Conservation (phyloP, 2,329 filamentous ascomycete genomes). For the Sclerotinia trifoliorum region DNA sequence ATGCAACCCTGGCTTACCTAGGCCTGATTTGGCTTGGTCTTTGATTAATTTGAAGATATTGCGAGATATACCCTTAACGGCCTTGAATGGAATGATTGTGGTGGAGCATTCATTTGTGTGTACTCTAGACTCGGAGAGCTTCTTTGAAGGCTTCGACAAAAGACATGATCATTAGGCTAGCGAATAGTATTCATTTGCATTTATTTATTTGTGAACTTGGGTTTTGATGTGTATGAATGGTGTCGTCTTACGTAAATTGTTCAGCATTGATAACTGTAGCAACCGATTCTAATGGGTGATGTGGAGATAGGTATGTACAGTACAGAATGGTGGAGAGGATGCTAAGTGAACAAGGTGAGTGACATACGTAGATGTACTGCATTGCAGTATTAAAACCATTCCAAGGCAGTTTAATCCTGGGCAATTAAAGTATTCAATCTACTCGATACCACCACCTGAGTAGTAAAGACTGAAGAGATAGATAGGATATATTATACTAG, state of each 20-base stretch:
- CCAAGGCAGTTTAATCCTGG: too few species aligned
- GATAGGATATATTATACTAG: too few species aligned
- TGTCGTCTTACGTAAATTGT: background rate
- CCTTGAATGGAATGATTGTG: constrained; percentile 14
- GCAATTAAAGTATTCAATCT: too few species aligned
- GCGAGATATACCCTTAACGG: constrained; percentile 13
- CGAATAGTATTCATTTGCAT: constrained; percentile 15
- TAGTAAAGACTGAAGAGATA: too few species aligned
- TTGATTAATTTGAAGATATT: constrained; percentile 12
- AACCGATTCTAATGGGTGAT: background rate
- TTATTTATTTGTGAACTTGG: background rate
- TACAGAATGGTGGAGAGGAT: background rate
- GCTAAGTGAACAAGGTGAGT: too few species aligned
- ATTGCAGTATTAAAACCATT: too few species aligned
- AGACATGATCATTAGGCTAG: constrained; percentile 17
- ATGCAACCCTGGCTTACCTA: constrained; percentile 14
- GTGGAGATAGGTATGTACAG: background rate
- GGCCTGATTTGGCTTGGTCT: constrained; percentile 10
- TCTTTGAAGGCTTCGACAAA: background rate
- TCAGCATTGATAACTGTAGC: background rate
- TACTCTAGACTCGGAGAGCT: constrained; percentile 5
- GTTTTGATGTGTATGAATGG: background rate
- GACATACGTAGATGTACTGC: background rate
- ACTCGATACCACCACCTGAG: too few species aligned
- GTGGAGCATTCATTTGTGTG: constrained; percentile 10